Conservation (phyloP, 129 eudicot genomes). For the Arctium minus region DNA sequence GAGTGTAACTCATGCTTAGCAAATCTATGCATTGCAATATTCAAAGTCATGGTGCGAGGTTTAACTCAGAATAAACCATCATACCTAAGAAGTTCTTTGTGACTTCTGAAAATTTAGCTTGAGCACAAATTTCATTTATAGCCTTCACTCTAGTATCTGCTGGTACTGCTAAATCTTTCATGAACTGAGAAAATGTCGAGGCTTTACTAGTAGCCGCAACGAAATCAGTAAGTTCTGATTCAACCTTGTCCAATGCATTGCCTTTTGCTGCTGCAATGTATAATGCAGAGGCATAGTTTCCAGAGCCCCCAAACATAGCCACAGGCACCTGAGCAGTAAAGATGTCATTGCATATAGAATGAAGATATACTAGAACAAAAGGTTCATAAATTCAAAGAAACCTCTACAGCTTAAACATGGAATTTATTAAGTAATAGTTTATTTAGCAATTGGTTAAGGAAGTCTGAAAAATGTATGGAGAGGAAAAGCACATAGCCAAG, state of each 20-base stretch:
- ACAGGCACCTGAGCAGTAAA: conserved; percentile 58
- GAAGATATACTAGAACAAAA: neutral
- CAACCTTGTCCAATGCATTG: conserved; percentile 73
- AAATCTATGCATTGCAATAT: neutral
- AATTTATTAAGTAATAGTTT: neutral
- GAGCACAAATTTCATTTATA: conserved; percentile 49
- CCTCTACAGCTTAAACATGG: neutral
- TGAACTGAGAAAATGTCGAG: conserved; percentile 63
- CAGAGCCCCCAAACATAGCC: conserved; percentile 78
- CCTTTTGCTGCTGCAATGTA: conserved; percentile 79
- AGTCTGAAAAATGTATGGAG: neutral
- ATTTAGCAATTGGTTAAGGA: neutral
- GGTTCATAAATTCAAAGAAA: neutral
- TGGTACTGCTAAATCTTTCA: conserved; percentile 68
- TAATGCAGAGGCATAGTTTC: conserved; percentile 84
- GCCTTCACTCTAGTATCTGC: conserved; percentile 67
- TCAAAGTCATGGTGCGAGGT: neutral
- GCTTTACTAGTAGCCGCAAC: conserved; percentile 60
- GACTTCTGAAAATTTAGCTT: conserved; percentile 69
- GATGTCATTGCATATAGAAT: neutral
- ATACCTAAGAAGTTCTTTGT: conserved; percentile 81
- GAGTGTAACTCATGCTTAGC: no score
- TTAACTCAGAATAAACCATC: neutral
- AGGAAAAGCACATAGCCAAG: neutral
- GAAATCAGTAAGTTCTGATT: conserved; percentile 59